Conservation (phyloP, 208 protist species). For the Acanthamoeba castellanii region DNA sequence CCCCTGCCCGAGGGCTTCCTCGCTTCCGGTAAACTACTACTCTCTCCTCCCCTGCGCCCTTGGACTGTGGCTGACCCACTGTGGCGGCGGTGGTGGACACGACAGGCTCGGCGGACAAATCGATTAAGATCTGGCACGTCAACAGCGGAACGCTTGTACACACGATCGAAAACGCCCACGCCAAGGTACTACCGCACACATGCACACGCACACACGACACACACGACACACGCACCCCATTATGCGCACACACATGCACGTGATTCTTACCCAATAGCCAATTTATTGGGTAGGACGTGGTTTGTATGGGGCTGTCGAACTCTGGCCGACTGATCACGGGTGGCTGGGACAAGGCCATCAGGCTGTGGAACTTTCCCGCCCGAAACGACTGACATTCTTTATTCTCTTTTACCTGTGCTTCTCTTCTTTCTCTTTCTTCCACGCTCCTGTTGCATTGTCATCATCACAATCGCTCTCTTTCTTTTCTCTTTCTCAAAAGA, state of each 20-base stretch:
- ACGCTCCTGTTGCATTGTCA: too few species aligned
- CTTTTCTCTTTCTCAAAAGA: too few species aligned
- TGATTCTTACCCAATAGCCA: background rate
- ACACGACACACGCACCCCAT: background rate
- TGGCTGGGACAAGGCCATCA: slow-evolving; percentile 2
- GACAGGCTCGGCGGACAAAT: slow-evolving; percentile 6
- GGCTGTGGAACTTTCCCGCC: background rate
- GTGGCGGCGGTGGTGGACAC: background rate
- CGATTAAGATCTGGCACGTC: slow-evolving; percentile 44
- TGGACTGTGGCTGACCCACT: background rate
- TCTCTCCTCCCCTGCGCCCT: background rate
- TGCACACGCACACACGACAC: background rate
- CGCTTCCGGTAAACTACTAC: background rate
- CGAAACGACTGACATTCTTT: background rate
- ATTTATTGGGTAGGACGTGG: background rate
- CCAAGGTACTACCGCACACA: background rate
- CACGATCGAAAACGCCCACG: background rate
- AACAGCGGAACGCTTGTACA: background rate
- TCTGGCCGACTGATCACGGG: background rate
- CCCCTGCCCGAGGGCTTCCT: background rate
- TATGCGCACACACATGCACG: background rate
- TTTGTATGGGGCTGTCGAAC: background rate
- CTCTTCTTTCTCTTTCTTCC: background rate
- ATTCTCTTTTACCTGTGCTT: background rate
- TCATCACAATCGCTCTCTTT: too few species aligned